Percentiles rank a stretch among this genome's conserved stretches.
Conservation (phyloP, 1,284 basidiomycete species). For the Neonothopanus nambi region DNA sequence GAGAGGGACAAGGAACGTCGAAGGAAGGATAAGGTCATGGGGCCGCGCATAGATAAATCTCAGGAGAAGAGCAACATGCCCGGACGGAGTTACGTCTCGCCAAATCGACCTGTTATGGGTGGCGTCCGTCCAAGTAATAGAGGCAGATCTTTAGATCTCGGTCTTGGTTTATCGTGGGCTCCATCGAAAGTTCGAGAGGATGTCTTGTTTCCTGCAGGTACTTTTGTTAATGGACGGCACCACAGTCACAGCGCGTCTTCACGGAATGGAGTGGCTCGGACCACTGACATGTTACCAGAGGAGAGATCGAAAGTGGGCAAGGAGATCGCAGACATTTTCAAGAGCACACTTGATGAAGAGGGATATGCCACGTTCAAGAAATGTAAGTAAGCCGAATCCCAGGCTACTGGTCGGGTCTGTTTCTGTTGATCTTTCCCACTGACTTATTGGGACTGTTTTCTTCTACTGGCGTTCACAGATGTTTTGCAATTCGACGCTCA, state of each 20-base stretch:
- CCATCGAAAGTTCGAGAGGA: conserved; percentile 64
- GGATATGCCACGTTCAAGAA: conserved; percentile 67
- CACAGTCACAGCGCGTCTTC: conserved; percentile 29
- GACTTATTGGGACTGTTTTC: neutral
- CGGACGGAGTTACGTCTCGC: neutral
- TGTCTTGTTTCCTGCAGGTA: conserved; percentile 47
- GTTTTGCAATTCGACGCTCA: conserved; percentile 72
- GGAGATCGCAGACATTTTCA: conserved; percentile 65
- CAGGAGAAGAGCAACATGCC: conserved; percentile 3
- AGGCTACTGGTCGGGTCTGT: conserved; percentile 7
- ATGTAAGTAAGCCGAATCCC: conserved; percentile 44
- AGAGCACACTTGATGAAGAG: conserved; percentile 57
- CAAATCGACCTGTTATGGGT: conserved; percentile 1
- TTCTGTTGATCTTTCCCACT: conserved; percentile 8
- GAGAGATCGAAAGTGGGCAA: conserved; percentile 42
- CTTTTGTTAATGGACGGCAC: conserved; percentile 16
- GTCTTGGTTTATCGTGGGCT: conserved; percentile 64
- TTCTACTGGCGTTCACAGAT: conserved; percentile 35
- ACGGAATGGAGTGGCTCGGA: conserved; percentile 16
- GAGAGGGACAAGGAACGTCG: conserved; percentile 9
- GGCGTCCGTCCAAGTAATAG: conserved; percentile 42
- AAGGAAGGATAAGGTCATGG: conserved; percentile 5
- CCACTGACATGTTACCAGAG: conserved; percentile 4
- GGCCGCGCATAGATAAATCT: neutral
- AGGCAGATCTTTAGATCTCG: conserved; percentile 68